Evolutionary conservation across 768 basidiomycete genomes (phyloP).

Genomic region (Termitomyces sp.): DNA sequence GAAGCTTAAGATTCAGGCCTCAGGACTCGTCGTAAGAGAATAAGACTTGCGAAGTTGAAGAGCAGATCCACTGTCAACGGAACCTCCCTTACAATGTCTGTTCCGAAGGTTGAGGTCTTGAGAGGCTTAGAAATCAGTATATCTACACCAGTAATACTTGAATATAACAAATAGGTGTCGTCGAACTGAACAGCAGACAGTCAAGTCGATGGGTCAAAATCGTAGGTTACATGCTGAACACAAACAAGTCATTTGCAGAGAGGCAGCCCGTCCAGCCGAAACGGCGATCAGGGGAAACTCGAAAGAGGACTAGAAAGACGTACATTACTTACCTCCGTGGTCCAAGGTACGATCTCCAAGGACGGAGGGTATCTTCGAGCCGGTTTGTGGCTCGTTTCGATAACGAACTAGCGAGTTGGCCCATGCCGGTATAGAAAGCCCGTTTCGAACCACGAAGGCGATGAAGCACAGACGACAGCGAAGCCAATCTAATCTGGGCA

Average conservation of each 20-base stretch:
- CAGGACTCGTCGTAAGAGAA: background rate
- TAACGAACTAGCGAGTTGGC: background rate
- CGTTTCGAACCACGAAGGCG: constrained; percentile 7
- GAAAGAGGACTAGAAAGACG: background rate
- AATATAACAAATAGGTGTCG: background rate
- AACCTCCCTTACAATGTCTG: background rate
- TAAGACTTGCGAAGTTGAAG: too few species aligned
- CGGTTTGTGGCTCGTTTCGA: constrained; percentile 3
- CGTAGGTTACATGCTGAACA: background rate
- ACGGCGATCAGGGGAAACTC: background rate
- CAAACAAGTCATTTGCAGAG: background rate
- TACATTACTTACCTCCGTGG: background rate
- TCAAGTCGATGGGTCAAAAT: background rate
- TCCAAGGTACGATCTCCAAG: background rate
- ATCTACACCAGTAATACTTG: background rate
- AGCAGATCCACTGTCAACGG: background rate
- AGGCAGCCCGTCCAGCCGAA: background rate
- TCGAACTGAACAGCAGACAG: background rate
- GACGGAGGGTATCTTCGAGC: background rate
- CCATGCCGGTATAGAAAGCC: background rate
- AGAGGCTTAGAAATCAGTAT: background rate
- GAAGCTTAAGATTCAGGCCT: background rate
- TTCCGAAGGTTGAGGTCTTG: background rate
- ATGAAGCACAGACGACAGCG: constrained; percentile 3
- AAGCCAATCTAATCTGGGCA: constrained; percentile 10